phyloP scores from a whole-genome alignment of 2,329 filamentous ascomycete species.

The Nigrospora sphaerica region DNA sequence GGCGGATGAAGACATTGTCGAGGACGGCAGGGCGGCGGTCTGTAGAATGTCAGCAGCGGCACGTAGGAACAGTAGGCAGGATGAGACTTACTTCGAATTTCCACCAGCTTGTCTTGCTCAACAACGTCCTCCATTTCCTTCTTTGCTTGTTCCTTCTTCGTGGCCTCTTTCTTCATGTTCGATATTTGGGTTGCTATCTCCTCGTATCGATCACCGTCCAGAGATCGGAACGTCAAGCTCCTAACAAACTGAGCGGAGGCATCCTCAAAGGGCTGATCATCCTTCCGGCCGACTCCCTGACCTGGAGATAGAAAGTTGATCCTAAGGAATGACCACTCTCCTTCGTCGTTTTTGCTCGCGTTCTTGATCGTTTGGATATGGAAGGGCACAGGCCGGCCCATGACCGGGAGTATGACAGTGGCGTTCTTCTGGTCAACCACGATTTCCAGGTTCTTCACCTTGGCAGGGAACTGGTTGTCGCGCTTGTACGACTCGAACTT shows the following conservation, averaged over 20 bases:
- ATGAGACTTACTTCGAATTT: constrained; percentile 71
- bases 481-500: constrained; percentile 98
- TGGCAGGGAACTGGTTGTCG: constrained; percentile 83
- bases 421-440: constrained; percentile 85
- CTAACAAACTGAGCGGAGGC: constrained; percentile 91
- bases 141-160: constrained; percentile 94
- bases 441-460: constrained; percentile 79
- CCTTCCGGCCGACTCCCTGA: constrained; percentile 93
- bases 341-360: constrained; percentile 94
- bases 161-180: constrained; percentile 87
- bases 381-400: constrained; percentile 95
- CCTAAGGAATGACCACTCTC: constrained; percentile 85
- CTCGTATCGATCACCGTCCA: constrained; percentile 79
- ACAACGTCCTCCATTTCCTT: constrained; percentile 99
- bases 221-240: constrained; percentile 90
- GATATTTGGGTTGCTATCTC: constrained; percentile 91
- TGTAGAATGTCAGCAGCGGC: constrained; percentile 38
- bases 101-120: constrained; percentile 93
- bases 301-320: constrained; percentile 97
- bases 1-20: constrained; percentile 91
- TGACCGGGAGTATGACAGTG: constrained; percentile 89
- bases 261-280: constrained; percentile 97
- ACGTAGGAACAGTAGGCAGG: neutral
- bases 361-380: constrained; percentile 99
- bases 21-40: constrained; percentile 84